These are phyloP conservation scores for Boletellus emodensis DNA, from an alignment of 768 basidiomycete species.

Conservation along the genomic window DNA sequence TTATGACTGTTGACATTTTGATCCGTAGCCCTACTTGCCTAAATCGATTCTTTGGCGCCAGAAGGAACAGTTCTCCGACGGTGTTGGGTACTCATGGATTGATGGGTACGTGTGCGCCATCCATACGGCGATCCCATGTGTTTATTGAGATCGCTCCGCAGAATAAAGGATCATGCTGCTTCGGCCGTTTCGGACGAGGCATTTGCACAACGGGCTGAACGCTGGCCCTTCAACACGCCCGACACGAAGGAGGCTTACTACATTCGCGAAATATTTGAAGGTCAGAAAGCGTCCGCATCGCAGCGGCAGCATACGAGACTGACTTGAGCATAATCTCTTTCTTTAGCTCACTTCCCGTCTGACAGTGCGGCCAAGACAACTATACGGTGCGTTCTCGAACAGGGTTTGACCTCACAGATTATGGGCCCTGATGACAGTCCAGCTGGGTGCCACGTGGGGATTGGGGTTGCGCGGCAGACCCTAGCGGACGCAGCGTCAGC, in stretches of 20 bases:
- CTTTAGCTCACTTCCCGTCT: slow-evolving; percentile 72
- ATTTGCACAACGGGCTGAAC: slow-evolving; percentile 64
- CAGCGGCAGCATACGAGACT: background rate
- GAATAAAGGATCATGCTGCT: slow-evolving; percentile 87
- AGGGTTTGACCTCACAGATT: slow-evolving; percentile 3
- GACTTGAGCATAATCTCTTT: background rate
- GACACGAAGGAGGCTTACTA: slow-evolving; percentile 97
- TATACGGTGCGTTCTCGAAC: slow-evolving; percentile 59
- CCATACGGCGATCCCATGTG: background rate
- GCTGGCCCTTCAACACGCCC: slow-evolving; percentile 78
- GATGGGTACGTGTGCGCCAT: slow-evolving; percentile 60
- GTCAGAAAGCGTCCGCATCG: slow-evolving; percentile 32
- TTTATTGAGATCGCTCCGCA: slow-evolving; percentile 26
- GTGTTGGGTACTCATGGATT: slow-evolving; percentile 98
- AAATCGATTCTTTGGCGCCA: slow-evolving; percentile 95
- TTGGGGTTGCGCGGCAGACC: slow-evolving; percentile 95
- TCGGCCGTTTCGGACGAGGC: slow-evolving; percentile 73
- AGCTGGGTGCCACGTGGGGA: slow-evolving; percentile 94
- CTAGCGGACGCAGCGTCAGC: slow-evolving; percentile 90
- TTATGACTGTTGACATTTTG: background rate
- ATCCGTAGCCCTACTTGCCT: slow-evolving; percentile 80
- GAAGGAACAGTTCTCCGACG: slow-evolving; percentile 99
- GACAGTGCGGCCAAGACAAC: slow-evolving; percentile 86
- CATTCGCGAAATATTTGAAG: slow-evolving; percentile 89
- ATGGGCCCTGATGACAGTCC: slow-evolving; percentile 14